phyloP scores from a whole-genome alignment of 371 early-diverging fungal genomes.

The Dichotomocladium elegans region DNA sequence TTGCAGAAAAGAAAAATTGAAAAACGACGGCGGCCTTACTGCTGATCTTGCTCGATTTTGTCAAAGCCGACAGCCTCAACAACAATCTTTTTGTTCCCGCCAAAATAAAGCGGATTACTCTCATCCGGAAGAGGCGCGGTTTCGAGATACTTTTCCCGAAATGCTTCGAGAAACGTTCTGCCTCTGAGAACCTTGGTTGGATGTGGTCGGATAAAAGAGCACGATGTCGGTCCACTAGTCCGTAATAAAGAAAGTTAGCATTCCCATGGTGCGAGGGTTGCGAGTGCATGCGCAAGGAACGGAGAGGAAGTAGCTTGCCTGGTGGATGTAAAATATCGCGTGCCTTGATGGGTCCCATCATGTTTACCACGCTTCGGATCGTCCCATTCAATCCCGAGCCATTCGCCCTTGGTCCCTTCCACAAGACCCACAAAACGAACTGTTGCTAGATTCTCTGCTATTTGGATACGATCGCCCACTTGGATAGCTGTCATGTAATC shows the following conservation, averaged over 20 bases:
- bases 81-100: slow-evolving; percentile 48
- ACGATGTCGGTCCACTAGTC: slow-evolving; percentile 41
- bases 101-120: slow-evolving; percentile 39
- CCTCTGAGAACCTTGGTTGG: slow-evolving; percentile 54
- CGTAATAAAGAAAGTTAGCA: background rate
- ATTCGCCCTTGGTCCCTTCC: slow-evolving; percentile 53
- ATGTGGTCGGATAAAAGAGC: slow-evolving; percentile 71
- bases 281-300: background rate
- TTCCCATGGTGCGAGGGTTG: background rate
- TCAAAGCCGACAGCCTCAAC: slow-evolving; percentile 84
- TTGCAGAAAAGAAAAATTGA: too few relatives aligned
- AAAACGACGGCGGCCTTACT: too few relatives aligned
- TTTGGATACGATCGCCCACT: slow-evolving; percentile 38
- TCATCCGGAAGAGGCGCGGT: slow-evolving; percentile 14
- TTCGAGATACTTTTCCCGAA: slow-evolving; percentile 54
- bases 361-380: slow-evolving; percentile 79
- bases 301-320: background rate
- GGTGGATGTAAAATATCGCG: slow-evolving; percentile 60
- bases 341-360: slow-evolving; percentile 63
- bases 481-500: too few relatives aligned
- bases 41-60: slow-evolving; percentile 57
- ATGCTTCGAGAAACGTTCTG: slow-evolving; percentile 45
- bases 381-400: slow-evolving; percentile 94
- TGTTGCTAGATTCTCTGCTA: slow-evolving; percentile 50
- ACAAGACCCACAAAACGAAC: slow-evolving; percentile 69